phyloP scores from a whole-genome alignment of 2,329 filamentous ascomycete species.

The Penicillium hesseltinei region DNA sequence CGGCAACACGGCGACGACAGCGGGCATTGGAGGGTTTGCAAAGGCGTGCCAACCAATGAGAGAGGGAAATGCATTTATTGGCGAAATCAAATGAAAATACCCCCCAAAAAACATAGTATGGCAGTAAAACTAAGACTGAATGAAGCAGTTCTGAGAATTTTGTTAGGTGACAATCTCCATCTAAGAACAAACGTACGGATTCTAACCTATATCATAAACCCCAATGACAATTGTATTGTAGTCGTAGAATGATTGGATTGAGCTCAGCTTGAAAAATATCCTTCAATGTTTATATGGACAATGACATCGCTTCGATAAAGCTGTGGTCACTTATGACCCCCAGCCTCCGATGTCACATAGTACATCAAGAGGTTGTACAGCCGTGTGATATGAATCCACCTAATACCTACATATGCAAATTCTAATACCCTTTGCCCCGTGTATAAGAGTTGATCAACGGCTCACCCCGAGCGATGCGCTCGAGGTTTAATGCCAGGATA shows the following conservation, averaged over 20 bases:
- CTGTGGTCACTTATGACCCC: background rate
- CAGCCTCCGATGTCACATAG: background rate
- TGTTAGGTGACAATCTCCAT: no score
- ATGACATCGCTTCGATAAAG: background rate
- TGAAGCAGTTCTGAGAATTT: background rate
- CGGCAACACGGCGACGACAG: background rate
- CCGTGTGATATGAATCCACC: background rate
- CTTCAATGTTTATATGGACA: background rate
- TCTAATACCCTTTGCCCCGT: constrained; percentile 60
- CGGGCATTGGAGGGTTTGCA: background rate
- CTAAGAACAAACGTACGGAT: no score
- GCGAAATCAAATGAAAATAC: no score
- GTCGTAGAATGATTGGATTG: background rate
- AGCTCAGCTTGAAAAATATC: background rate
- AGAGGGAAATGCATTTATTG: background rate
- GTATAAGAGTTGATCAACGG: constrained; percentile 62
- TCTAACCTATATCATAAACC: background rate
- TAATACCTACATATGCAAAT: background rate
- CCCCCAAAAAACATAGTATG: no score
- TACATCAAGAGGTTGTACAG: background rate
- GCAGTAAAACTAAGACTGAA: background rate
- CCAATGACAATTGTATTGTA: background rate
- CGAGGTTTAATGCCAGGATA: constrained; percentile 59
- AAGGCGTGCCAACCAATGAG: background rate
- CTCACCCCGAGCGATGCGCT: constrained; percentile 52